Conservation (phyloP, 768 basidiomycete genomes). For the Mycena vulgaris region DNA sequence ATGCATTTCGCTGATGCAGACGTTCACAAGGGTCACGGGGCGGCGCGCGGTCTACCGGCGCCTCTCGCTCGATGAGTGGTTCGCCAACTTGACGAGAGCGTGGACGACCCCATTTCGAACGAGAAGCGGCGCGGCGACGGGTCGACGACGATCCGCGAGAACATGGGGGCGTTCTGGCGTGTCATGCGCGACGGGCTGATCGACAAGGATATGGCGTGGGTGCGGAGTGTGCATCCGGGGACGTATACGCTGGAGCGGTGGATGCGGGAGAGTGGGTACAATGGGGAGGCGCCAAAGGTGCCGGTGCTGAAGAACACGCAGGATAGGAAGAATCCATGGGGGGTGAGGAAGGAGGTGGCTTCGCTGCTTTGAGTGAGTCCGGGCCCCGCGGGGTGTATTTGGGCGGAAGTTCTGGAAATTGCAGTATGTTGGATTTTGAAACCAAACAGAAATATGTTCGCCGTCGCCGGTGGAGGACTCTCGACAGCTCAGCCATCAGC, state of each 20-base stretch:
- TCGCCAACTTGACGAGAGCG: slow-evolving; percentile 10
- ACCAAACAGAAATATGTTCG: neutral
- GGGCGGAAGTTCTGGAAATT: too few relatives aligned
- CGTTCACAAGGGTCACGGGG: slow-evolving; percentile 33
- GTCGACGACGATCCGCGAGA: slow-evolving; percentile 38
- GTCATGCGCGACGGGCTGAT: slow-evolving; percentile 50
- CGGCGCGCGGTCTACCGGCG: slow-evolving; percentile 25
- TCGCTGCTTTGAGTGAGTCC: neutral
- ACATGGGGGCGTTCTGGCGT: slow-evolving; percentile 52
- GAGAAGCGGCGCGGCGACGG: slow-evolving; percentile 21
- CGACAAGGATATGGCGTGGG: slow-evolving; percentile 52
- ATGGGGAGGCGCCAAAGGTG: slow-evolving; percentile 30
- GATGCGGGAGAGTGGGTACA: slow-evolving; percentile 49
- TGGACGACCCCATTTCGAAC: slow-evolving; percentile 33
- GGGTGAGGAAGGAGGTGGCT: neutral
- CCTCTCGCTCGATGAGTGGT: slow-evolving; percentile 22
- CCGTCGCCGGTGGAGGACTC: too few relatives aligned
- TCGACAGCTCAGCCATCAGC: too few relatives aligned
- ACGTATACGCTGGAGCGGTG: slow-evolving; percentile 49
- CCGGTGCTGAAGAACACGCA: slow-evolving; percentile 21
- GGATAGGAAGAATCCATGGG: slow-evolving; percentile 15
- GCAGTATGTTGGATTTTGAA: too few relatives aligned
- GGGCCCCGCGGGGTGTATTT: too few relatives aligned
- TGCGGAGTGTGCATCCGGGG: slow-evolving; percentile 49
- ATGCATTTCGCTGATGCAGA: neutral